Percentiles rank a stretch among this genome's conserved stretches.
Evolutionary conservation across 305 asterid species (phyloP).

Genomic region (Fraxinus xanthoxyloides): DNA sequence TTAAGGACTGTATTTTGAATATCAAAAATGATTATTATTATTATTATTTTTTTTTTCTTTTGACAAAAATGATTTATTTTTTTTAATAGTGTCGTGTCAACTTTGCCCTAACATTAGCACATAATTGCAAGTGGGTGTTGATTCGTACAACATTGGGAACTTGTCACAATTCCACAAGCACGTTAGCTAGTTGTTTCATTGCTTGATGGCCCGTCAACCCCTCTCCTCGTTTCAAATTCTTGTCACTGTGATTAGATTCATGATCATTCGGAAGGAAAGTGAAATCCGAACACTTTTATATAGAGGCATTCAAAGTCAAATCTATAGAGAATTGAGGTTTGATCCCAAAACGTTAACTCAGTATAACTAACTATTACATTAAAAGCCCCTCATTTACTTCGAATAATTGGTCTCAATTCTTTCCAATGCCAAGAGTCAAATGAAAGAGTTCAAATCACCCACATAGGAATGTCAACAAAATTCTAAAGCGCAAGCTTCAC

Average conservation of each 20-base stretch:
- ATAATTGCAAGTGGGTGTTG: neutral
- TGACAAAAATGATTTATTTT: too few relatives aligned
- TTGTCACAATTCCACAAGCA: slow-evolving; percentile 12
- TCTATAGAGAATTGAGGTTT: neutral
- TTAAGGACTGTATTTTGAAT: neutral
- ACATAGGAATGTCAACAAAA: neutral
- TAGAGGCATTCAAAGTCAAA: neutral
- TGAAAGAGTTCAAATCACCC: neutral
- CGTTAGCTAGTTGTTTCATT: neutral
- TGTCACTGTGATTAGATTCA: neutral
- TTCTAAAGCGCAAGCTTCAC: neutral
- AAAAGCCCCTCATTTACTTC: neutral
- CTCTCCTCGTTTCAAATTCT: neutral
- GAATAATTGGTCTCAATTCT: neutral
- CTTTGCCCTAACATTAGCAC: neutral
- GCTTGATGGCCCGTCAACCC: neutral
- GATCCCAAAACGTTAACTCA: neutral
- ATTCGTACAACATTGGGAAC: neutral
- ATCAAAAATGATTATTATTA: neutral
- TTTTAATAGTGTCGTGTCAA: neutral
- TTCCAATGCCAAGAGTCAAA: neutral
- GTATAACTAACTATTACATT: neutral
- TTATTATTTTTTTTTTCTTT: neutral
- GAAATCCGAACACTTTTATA: neutral
- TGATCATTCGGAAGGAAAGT: neutral